Percentiles rank a stretch among this genome's conserved stretches.
Conservation (phyloP, 352 stramenopile species). For the Phytopythium vexans region DNA sequence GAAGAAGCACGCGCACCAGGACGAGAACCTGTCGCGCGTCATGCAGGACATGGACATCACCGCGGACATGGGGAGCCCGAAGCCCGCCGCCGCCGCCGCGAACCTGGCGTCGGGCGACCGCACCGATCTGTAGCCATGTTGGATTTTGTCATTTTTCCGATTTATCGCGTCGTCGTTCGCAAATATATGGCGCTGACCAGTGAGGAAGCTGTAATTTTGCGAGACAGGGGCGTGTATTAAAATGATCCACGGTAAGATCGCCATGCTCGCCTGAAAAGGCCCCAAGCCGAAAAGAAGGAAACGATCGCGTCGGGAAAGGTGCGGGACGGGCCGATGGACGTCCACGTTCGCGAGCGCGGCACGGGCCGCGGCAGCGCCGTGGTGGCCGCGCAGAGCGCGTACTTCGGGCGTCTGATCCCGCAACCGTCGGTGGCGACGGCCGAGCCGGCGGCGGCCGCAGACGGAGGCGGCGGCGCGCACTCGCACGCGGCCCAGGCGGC, state of each 20-base stretch:
- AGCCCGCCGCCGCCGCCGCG: conserved; percentile 11
- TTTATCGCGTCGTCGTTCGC: background rate
- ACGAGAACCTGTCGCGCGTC: conserved; percentile 56
- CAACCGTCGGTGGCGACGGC: conserved; percentile 15
- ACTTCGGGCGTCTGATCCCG: conserved; percentile 42
- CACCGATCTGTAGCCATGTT: conserved; percentile 45
- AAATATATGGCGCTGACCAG: too few relatives aligned
- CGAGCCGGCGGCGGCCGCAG: background rate
- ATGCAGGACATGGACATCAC: conserved; percentile 85
- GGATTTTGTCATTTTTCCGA: background rate
- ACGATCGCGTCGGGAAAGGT: too few relatives aligned
- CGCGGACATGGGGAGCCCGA: conserved; percentile 26
- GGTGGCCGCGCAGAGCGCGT: conserved; percentile 9
- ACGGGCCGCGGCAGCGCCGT: background rate
- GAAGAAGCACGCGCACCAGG: conserved; percentile 41
- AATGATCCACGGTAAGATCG: background rate
- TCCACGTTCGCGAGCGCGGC: conserved; percentile 12
- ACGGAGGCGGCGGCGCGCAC: conserved; percentile 1
- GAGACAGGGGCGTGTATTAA: too few relatives aligned
- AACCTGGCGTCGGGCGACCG: conserved; percentile 32
- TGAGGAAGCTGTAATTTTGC: too few relatives aligned
- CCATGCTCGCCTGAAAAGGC: too few relatives aligned
- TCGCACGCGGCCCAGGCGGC: conserved; percentile 5
- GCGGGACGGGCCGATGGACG: background rate
- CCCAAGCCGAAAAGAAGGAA: too few relatives aligned